Evolutionary conservation across 2,329 filamentous ascomycete genomes (phyloP), one percentile per base, ranked within the genome.

Genomic region (Aspergillus fischeri): DNA sequence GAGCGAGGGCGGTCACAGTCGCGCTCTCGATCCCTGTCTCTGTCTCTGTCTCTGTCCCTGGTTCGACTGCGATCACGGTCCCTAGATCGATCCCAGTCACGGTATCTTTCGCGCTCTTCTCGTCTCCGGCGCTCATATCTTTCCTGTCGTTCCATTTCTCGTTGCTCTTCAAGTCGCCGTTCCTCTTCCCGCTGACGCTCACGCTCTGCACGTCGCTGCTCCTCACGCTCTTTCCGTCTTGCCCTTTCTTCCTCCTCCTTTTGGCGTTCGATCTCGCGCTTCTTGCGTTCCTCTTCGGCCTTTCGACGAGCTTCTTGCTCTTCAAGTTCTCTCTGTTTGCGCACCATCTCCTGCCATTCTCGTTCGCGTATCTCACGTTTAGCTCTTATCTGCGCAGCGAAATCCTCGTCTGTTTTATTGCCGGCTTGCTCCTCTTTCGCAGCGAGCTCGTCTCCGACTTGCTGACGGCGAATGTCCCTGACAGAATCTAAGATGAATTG

Each of bases 351-450:
- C 59, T 80, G 78, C 60, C 79, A 74, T 27, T 75, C 69, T 57
- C 73, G 77, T 45, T 82, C 80, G 44, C 84, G 78, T 60, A 81
- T 78, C 45, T 80, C 70, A 29, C 81, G 77, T 48, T 82, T 80
- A 42, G 71, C 71, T 29, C 81, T 80, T 17, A 83, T 80, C 59
- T 85, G 78, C 11, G 72, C 73, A 10, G 77, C 79, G 68, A 86
- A 87, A 35, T 83, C 81, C 48, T 85, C 83, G 59, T 87, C 85
- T 1, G 79, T 83, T 64, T 84, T 87, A 61, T 75, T 80, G 2
- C 85, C 85, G 44, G 76, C 76, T 54, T 73, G 63, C 57, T 82
- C 75, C 68, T 88, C 85, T 51, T 81, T 78, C 0, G 73, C 71
- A 5, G 84, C 83, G 6, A 73, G 72, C 52, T 83, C 82, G 9